phyloP scores from a whole-genome alignment of 1,284 basidiomycete species.

The Sporisorium graminicola region DNA sequence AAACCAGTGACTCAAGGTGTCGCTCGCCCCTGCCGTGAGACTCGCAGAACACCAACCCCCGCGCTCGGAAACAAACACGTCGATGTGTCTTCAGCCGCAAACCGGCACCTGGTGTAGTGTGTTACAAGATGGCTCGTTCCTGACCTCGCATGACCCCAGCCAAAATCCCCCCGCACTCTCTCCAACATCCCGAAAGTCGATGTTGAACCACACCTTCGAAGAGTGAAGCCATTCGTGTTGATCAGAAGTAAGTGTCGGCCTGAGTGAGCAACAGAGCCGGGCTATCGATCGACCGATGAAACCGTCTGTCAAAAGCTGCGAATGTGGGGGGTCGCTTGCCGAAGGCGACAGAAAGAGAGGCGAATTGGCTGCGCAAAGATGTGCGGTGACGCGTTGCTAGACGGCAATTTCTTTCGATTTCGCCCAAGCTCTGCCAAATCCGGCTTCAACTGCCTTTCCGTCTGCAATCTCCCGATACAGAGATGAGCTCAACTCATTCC shows the following conservation, averaged over 20 bases:
- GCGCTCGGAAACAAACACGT: background rate
- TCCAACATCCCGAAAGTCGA: background rate
- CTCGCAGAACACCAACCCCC: background rate
- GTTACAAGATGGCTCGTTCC: background rate
- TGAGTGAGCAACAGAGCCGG: background rate
- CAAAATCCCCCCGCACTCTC: background rate
- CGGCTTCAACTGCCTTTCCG: background rate
- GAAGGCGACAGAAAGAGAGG: background rate
- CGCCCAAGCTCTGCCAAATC: background rate
- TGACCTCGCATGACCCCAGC: background rate
- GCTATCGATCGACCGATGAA: slow-evolving; percentile 7
- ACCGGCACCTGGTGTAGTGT: background rate
- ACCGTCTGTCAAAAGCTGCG: slow-evolving; percentile 3
- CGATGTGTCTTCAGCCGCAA: background rate
- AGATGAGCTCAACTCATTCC: too few species aligned
- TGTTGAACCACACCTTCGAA: background rate
- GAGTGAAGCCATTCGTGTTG: background rate
- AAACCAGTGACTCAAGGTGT: background rate
- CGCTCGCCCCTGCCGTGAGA: background rate
- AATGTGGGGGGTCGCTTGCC: background rate
- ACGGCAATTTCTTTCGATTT: background rate
- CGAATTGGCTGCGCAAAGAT: background rate
- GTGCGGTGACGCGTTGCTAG: background rate
- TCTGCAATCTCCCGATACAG: background rate
- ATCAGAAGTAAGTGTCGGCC: background rate